Evolutionary conservation across 2,329 filamentous ascomycete genomes (phyloP), one percentile per base, ranked within the genome.

Genomic region (Paraphoma chrysanthemicola): DNA sequence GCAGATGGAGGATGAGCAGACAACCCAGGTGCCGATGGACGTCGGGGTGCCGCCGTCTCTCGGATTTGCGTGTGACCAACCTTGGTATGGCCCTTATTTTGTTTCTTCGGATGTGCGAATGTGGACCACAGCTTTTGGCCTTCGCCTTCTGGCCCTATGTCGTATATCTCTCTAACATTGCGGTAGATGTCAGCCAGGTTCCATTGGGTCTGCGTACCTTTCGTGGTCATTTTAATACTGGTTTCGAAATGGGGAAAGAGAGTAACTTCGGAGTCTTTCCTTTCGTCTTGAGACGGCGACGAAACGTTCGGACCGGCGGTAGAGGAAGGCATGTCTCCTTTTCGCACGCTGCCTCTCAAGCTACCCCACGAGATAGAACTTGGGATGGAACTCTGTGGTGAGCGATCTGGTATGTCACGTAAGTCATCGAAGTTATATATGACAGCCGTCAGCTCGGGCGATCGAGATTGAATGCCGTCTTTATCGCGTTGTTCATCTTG

Each of bases 91-190:
- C 7, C n/a, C 7, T 8, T 8, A 8, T 42, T n/a, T 16, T 14
- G 14, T 17, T 17, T 17, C 16, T 17, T n/a, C 11, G 11, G 11
- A 11, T 17, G 23, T 42, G 12, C 16, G 8, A 17, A 42, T 8
- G 16, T 42, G 14, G n/a, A 16, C 39, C 39, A 42, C 14, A 42
- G n/a, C n/a, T 42, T 54, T 23, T 71, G 63, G 4, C 65, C 64
- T 60, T 74, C 71, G n/a, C 68, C 68, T 49, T 66, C 38, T 12
- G 68, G 69, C 0, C 69, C 67, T 16, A 47, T 31, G 10, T 56
- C 28, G 42, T 72, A 72, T 18, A 72, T 68, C 1, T 58, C 56
- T 45, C 59, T 67, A 10, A 59, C 62, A 6, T 46, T 48, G 18
- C 53, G 57, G 31, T 56, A 63, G 29, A 47, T 28, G 16, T 41